Evolutionary conservation across 2,329 filamentous ascomycete genomes (phyloP).

Genomic region (Periconia digitata): DNA sequence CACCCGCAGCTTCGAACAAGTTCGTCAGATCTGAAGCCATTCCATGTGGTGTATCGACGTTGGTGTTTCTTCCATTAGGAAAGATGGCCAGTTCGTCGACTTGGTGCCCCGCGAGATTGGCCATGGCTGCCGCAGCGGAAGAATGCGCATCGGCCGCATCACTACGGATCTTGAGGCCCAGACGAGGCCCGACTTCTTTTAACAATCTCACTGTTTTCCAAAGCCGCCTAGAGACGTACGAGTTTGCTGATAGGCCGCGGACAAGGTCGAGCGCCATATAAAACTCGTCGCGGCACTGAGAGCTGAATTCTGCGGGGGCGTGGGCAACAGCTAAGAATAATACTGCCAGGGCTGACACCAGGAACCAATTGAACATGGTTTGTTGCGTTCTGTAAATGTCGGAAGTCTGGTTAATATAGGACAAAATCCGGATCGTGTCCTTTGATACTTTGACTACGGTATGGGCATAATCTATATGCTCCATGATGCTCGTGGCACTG

Average conservation of each 20-base stretch:
- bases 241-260: conserved; percentile 70
- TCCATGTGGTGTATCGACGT: conserved; percentile 56
- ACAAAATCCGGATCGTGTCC: conserved; percentile 72
- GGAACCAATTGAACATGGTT: conserved; percentile 78
- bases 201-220: conserved; percentile 73
- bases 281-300: conserved; percentile 71
- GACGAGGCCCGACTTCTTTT: conserved; percentile 69
- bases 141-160: conserved; percentile 58
- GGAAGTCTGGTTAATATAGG: conserved; percentile 69
- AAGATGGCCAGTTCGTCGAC: conserved; percentile 60
- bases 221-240: conserved; percentile 70
- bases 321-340: conserved; percentile 77
- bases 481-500: conserved; percentile 78
- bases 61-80: conserved; percentile 38
- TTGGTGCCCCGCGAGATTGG: conserved; percentile 63
- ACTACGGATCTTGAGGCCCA: conserved; percentile 59
- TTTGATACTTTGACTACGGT: conserved; percentile 74
- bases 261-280: conserved; percentile 76
- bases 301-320: conserved; percentile 70
- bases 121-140: conserved; percentile 66
- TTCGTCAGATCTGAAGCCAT: conserved; percentile 65
- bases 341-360: conserved; percentile 73
- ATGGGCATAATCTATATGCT: conserved; percentile 72
- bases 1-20: conserved; percentile 65
- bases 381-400: conserved; percentile 72